A percentile compares a stretch with the other conserved stretches of the same genome.
Conservation (phyloP, 108 stramenopile genomes). For the Epithemia pelagica region DNA sequence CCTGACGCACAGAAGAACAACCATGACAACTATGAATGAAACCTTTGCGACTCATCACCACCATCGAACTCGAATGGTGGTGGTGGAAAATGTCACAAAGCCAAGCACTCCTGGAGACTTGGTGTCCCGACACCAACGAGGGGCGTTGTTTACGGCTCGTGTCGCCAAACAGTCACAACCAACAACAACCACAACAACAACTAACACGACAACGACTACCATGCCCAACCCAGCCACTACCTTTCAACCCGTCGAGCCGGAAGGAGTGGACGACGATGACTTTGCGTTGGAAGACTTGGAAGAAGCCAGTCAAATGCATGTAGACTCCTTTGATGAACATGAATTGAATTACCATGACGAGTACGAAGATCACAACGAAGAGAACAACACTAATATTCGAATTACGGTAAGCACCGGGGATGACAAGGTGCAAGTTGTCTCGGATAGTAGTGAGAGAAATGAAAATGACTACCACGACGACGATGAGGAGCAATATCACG, state of each 20-base stretch:
- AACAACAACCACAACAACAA: too few relatives aligned
- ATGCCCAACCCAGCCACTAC: background rate
- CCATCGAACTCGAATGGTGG: background rate
- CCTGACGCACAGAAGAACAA: background rate
- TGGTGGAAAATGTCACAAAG: background rate
- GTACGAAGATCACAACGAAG: background rate
- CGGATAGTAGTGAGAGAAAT: background rate
- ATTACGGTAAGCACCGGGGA: background rate
- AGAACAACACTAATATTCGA: too few relatives aligned
- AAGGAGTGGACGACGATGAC: background rate
- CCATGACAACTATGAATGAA: background rate
- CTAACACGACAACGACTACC: too few relatives aligned
- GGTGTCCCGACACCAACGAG: background rate
- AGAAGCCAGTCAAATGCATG: background rate
- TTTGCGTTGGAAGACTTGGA: background rate
- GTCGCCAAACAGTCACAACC: background rate
- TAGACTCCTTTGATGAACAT: background rate
- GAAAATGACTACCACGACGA: background rate
- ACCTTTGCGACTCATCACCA: background rate
- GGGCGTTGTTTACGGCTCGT: background rate
- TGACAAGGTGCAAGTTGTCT: background rate
- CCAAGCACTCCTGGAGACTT: background rate
- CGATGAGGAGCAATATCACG: background rate
- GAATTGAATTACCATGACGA: background rate
- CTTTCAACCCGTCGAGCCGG: background rate